Conservation (phyloP, 75 land plant species). For the Selaginella tamariscina region DNA sequence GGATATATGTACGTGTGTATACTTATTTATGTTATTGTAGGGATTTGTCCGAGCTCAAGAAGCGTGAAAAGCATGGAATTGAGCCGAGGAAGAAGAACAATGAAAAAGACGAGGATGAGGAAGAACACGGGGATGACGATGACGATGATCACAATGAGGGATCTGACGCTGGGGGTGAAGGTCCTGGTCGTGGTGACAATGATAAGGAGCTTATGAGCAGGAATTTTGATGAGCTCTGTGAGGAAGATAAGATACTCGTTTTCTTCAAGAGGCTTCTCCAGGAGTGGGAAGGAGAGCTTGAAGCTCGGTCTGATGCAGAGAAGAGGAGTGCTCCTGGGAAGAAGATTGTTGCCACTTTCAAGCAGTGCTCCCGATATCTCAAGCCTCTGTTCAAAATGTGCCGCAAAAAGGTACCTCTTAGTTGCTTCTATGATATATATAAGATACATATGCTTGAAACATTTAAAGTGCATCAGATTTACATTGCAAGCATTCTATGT, state of each 20-base stretch:
- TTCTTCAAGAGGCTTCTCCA: conserved; percentile 83
- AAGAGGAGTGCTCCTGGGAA: conserved; percentile 85
- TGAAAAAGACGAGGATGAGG: conserved; percentile 36
- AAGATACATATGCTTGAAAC: background rate
- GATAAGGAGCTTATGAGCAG: conserved; percentile 73
- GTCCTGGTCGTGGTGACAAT: conserved; percentile 18
- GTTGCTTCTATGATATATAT: too few species aligned
- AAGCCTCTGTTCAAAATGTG: conserved; percentile 89
- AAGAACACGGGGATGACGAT: conserved; percentile 35
- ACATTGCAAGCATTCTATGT: too few species aligned
- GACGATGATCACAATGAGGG: too few species aligned
- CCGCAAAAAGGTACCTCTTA: conserved; percentile 50
- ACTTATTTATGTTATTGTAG: too few species aligned
- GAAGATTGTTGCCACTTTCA: conserved; percentile 79
- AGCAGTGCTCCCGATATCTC: conserved; percentile 90
- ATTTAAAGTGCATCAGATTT: background rate
- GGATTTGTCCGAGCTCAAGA: conserved; percentile 70
- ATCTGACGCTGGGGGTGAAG: conserved; percentile 22
- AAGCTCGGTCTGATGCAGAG: conserved; percentile 57
- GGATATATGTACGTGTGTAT: too few species aligned
- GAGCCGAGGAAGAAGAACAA: conserved; percentile 34
- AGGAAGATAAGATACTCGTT: conserved; percentile 92
- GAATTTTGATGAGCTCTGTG: conserved; percentile 77
- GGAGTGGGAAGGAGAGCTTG: conserved; percentile 92
- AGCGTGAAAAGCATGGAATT: conserved; percentile 71